These are phyloP conservation scores for Aureobasidium melanogenum DNA, from an alignment of 2,329 filamentous ascomycete genomes.

Conservation along the genomic window DNA sequence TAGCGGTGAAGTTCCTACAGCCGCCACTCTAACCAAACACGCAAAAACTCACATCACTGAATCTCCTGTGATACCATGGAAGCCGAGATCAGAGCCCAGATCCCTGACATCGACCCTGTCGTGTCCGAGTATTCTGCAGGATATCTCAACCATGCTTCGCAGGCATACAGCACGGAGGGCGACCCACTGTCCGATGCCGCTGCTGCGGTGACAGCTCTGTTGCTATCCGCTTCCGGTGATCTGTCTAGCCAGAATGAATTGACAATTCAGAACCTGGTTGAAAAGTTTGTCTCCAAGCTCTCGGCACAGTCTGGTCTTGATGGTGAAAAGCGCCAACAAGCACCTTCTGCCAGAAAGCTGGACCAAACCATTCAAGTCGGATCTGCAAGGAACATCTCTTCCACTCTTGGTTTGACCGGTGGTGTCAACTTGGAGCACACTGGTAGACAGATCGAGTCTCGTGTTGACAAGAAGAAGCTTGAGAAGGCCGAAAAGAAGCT, in stretches of 20 bases:
- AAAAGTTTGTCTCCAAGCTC: slow-evolving; percentile 81
- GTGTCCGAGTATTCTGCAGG: slow-evolving; percentile 51
- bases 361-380: slow-evolving; percentile 94
- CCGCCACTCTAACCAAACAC: slow-evolving; percentile 9
- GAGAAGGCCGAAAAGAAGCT: slow-evolving; percentile 98
- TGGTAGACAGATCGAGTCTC: slow-evolving; percentile 87
- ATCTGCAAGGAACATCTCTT: slow-evolving; percentile 90
- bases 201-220: slow-evolving; percentile 71
- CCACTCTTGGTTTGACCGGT: slow-evolving; percentile 78
- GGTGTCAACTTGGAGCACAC: slow-evolving; percentile 90
- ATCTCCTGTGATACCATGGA: slow-evolving; percentile 22
- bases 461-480: slow-evolving; percentile 96
- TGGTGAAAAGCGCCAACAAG: slow-evolving; percentile 59
- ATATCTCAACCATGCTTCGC: slow-evolving; percentile 89
- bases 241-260: slow-evolving; percentile 62
- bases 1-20: slow-evolving; percentile 5
- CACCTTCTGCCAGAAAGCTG: slow-evolving; percentile 70
- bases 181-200: slow-evolving; percentile 83
- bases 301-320: slow-evolving; percentile 61
- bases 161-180: slow-evolving; percentile 64
- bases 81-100: slow-evolving; percentile 28
- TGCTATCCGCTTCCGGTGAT: slow-evolving; percentile 87
- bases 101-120: slow-evolving; percentile 28
- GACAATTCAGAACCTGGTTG: slow-evolving; percentile 72
- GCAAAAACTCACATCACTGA: slow-evolving; percentile 1